Evolutionary conservation across 2,329 filamentous ascomycete genomes (phyloP), one percentile per base, ranked within the genome.

Genomic region (Botryotinia convoluta): DNA sequence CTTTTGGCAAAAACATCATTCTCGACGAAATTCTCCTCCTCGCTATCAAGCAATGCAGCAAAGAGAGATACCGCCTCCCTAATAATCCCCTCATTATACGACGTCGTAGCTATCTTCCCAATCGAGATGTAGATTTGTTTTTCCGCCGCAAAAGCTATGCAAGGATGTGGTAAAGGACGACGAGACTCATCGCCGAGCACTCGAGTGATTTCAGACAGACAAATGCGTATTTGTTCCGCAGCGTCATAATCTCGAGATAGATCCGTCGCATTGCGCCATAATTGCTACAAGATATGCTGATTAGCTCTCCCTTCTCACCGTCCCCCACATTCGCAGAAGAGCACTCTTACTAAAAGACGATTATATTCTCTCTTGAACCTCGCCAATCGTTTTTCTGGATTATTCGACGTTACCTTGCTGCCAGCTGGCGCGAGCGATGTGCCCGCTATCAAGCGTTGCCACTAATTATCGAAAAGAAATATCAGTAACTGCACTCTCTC

Each of bases 21-120:
- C 80, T 97, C 93, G 65, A 98, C 89, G 79, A 98, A 97, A 51
- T 94, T 94, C 81, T 98, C 96, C 83, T 98, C 95, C 82, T 98
- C 96, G 81, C 94, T 96, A 83, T 99, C 96, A 79, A 98, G 93
- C 76, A 99, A 87, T 26, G 94, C 94, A 73, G 93, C 94, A 82
- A 98, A 98, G 80, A 98, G 91, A 59, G 91, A 86, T 54, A 97
- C 92, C 39, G 93, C 92, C 80, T 95, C 93, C 76, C 92, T 91
- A 77, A 98, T 92, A 79, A 98, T 91, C 80, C 90, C 91, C 79
- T 97, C 92, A 82, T 97, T 93, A 81, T 93, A 92, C 45, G 93
- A 94, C 0, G 92, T 91, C 3, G 93, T 90, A 4, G 95, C 94
- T 77, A 98, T 94, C 83, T 97, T 94, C 76, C 93, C 93, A 76